These are phyloP conservation scores for Tothia fuscella DNA, from an alignment of 2,329 filamentous ascomycete genomes.

Conservation along the genomic window DNA sequence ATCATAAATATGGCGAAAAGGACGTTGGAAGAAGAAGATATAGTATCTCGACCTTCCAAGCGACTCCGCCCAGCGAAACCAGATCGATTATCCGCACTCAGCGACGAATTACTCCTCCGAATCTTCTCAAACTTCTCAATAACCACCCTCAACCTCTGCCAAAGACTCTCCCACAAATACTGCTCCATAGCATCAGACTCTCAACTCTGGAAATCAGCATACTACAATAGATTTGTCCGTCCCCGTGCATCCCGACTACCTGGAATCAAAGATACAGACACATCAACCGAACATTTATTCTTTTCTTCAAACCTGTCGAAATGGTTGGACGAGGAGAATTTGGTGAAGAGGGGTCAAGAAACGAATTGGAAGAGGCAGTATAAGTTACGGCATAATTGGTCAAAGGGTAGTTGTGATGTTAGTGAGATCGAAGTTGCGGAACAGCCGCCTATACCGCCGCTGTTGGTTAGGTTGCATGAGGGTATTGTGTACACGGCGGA, in stretches of 20 bases:
- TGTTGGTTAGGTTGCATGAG: slow-evolving; percentile 66
- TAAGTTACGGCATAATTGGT: slow-evolving; percentile 84
- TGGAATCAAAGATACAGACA: slow-evolving; percentile 35
- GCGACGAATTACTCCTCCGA: slow-evolving; percentile 77
- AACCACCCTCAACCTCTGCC: slow-evolving; percentile 8
- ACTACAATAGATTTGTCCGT: slow-evolving; percentile 76
- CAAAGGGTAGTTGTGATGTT: slow-evolving; percentile 65
- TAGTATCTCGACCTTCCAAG: background rate
- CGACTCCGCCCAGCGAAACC: background rate
- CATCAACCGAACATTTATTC: slow-evolving; percentile 10
- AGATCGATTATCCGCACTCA: slow-evolving; percentile 60
- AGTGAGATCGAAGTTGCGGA: slow-evolving; percentile 59
- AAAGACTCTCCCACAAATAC: slow-evolving; percentile 52
- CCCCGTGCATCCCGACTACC: slow-evolving; percentile 68
- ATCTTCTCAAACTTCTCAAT: slow-evolving; percentile 69
- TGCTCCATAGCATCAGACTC: slow-evolving; percentile 62
- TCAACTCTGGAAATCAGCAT: slow-evolving; percentile 82
- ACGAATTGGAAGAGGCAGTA: slow-evolving; percentile 85
- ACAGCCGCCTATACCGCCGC: slow-evolving; percentile 39
- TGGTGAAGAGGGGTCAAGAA: slow-evolving; percentile 37
- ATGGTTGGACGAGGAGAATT: slow-evolving; percentile 50
- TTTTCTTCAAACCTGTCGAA: slow-evolving; percentile 46
- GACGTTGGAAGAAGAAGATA: background rate
- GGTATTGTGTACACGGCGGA: slow-evolving; percentile 72
- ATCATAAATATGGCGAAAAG: slow-evolving; percentile 10